Percentiles rank a stretch among this genome's conserved stretches.
These are phyloP conservation scores for Canavalia ensiformis DNA, from an alignment of 306 rosid species.

Conservation along the genomic window DNA sequence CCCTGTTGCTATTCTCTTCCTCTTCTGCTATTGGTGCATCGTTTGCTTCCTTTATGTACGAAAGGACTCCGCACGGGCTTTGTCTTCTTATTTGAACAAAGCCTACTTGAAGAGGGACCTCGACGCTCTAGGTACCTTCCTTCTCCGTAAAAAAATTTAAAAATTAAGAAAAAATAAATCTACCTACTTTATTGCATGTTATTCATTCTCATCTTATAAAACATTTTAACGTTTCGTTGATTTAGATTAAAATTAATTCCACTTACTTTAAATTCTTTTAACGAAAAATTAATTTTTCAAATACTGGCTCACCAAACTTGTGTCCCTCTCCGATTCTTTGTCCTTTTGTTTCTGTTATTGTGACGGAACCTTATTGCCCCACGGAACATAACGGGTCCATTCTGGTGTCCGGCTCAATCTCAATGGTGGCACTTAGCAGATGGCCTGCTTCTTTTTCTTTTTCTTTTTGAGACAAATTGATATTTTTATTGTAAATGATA, in stretches of 20 bases:
- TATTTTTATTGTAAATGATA: no score
- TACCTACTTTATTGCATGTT: no score
- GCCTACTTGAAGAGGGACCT: slow-evolving; percentile 75
- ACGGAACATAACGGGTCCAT: not conserved
- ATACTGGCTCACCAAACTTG: no score
- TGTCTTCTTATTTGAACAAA: slow-evolving; percentile 71
- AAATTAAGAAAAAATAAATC: no score
- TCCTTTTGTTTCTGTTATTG: not conserved
- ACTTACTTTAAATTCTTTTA: no score
- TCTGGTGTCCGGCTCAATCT: not conserved
- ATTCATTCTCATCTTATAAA: no score
- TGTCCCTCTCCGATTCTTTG: not conserved
- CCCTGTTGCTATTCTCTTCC: slow-evolving; percentile 64
- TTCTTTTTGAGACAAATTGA: no score
- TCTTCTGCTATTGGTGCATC: slow-evolving; percentile 66
- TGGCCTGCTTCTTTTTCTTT: not conserved
- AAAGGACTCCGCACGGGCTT: slow-evolving; percentile 53
- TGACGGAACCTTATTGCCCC: not conserved
- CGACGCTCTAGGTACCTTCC: slow-evolving; percentile 64
- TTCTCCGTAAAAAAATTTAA: not conserved
- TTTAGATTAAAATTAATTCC: no score
- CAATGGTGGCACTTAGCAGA: not conserved
- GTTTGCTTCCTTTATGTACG: slow-evolving; percentile 65
- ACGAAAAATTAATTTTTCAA: no score
- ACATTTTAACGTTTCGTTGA: no score